Evolutionary conservation across 768 basidiomycete species (phyloP).

Genomic region (Thelephora aurantiotincta): DNA sequence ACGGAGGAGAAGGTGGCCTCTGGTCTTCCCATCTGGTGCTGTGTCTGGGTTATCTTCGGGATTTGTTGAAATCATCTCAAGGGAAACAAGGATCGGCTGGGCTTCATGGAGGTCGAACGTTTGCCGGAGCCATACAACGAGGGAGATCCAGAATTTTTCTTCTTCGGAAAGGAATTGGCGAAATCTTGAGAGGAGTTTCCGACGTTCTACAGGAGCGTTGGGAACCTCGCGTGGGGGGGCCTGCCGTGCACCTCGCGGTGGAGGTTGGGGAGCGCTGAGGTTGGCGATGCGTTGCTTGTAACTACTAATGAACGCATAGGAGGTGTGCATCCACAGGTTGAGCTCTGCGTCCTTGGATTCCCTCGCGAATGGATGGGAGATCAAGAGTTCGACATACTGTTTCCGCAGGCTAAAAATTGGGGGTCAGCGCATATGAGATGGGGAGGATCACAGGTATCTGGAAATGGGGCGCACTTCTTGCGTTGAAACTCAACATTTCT

Average conservation of each 20-base stretch:
- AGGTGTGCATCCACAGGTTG: constrained; percentile 87
- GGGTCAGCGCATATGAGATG: neutral
- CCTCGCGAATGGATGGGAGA: constrained; percentile 51
- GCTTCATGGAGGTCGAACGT: constrained; percentile 61
- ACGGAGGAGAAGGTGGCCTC: constrained; percentile 46
- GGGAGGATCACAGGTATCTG: neutral
- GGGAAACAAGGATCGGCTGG: constrained; percentile 35
- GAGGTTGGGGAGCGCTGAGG: constrained; percentile 32
- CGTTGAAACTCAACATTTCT: constrained; percentile 78
- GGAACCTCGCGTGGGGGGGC: constrained; percentile 26
- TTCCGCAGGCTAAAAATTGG: constrained; percentile 43
- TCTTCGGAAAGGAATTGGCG: constrained; percentile 81
- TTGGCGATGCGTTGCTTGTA: constrained; percentile 66
- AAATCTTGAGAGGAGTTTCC: constrained; percentile 80
- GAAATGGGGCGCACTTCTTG: constrained; percentile 49
- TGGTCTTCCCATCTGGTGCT: constrained; percentile 26
- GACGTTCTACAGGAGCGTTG: constrained; percentile 58
- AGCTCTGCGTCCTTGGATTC: constrained; percentile 73
- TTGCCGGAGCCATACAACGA: constrained; percentile 62
- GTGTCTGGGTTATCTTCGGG: constrained; percentile 21
- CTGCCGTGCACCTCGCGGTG: constrained; percentile 19
- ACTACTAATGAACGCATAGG: constrained; percentile 68
- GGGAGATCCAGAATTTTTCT: constrained; percentile 80
- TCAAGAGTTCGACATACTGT: constrained; percentile 53
- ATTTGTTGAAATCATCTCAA: constrained; percentile 35